Base-by-base conservation (phyloP, 2,329 filamentous ascomycete genomes). In the Myriosclerotinia curreyana region DNA sequence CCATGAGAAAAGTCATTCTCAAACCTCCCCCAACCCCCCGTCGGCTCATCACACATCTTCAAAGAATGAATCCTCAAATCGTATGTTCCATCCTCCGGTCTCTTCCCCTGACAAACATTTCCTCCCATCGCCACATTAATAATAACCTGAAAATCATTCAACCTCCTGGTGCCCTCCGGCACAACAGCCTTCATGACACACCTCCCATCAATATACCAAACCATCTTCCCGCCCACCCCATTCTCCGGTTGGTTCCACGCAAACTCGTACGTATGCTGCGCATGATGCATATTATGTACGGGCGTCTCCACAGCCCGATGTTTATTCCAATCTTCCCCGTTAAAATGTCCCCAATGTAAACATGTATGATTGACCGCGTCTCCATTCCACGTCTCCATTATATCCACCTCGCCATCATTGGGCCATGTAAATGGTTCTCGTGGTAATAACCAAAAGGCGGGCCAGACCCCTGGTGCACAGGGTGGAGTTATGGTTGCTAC, bases 51-150 rank as follows among this genome's bases (percentile, higher is more conserved):
- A 40, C 76, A 78, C 77, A 86, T 77, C 67, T 78, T 80, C 56
- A 86, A 67, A 31, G 78, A 77, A 64, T 82, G 80, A 0, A 86
- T 75, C 2, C 84, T 78, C 73, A 86, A 78, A 64, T 86, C 83
- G 69, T 86, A 86, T 28, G 75, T 73, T 0, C 84, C 84, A 67
- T 85, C 79, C 0, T 69, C 72, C 0, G 84, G 84, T 17, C 77
- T 74, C 69, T 78, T 79, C 0, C 82, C 83, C 20, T 78, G 74
- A 67, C 83, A 85, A 6, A 86, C 83, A 65, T 82, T 85, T 0
- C 84, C 84, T 0, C 84, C 84, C 81, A 86, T 85, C 1, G 84
- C 84, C n/a, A 86, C 77, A 65, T 86, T 86, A 22, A 86, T 77
- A 65, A 86, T 73, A 11, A 86, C 75, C 22, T 79, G 79, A 74